These are phyloP conservation scores for Ophiobolus disseminans DNA, from an alignment of 2,329 filamentous ascomycete species.

Conservation along the genomic window DNA sequence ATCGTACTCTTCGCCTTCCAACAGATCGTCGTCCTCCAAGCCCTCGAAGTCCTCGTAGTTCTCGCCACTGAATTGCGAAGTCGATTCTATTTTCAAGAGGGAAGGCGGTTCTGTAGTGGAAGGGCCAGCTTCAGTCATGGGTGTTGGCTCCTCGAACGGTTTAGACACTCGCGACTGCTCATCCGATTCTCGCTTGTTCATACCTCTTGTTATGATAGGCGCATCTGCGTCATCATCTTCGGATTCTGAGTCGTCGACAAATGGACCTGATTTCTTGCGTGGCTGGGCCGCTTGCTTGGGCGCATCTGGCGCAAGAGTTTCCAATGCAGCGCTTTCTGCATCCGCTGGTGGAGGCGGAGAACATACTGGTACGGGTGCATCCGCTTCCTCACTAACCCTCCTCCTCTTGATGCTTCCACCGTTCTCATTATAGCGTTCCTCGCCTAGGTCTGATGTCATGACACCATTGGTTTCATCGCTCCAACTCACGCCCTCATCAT, in stretches of 20 bases:
- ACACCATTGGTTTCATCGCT: conserved; percentile 34
- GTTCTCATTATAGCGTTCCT: conserved; percentile 54
- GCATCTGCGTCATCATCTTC: conserved; percentile 53
- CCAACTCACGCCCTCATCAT: conserved; percentile 40
- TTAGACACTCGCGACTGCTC: conserved; percentile 28
- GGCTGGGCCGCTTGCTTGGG: conserved; percentile 18
- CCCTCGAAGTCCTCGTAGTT: conserved; percentile 62
- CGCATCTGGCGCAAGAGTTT: conserved; percentile 10
- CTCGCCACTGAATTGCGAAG: conserved; percentile 54
- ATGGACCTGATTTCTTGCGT: conserved; percentile 63
- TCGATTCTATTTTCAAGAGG: conserved; percentile 56
- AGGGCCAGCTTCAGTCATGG: conserved; percentile 13
- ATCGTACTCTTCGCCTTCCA: conserved; percentile 60
- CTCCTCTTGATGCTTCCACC: conserved; percentile 52
- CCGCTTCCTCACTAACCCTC: conserved; percentile 42
- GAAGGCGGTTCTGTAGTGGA: conserved; percentile 18
- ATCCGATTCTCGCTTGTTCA: conserved; percentile 18
- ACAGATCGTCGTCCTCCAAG: conserved; percentile 67
- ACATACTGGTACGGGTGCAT: conserved; percentile 37
- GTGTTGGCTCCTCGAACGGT: conserved; percentile 21
- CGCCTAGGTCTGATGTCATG: conserved; percentile 24
- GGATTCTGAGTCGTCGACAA: conserved; percentile 73
- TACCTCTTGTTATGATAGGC: conserved; percentile 28
- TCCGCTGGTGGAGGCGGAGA: conserved; percentile 34
- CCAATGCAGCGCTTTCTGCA: conserved; percentile 9